Evolutionary conservation across 371 early-diverging fungal species (phyloP).

Genomic region (Phascolomyces articulosus): DNA sequence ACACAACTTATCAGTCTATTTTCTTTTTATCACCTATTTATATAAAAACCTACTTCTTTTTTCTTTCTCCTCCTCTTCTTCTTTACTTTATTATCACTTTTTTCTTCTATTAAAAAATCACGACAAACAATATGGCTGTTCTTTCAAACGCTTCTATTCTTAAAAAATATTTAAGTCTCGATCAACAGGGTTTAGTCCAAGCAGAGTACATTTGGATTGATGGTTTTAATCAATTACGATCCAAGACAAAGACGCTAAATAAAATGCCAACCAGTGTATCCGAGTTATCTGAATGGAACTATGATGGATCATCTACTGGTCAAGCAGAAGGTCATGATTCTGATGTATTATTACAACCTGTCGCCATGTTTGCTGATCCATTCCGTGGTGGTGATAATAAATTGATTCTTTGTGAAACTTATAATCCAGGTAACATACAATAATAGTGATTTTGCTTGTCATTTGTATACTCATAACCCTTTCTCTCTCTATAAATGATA

Average conservation of each 20-base stretch:
- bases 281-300: constrained; percentile 56
- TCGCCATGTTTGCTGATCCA: constrained; percentile 55
- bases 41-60: too few species aligned
- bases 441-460: too few species aligned
- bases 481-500: too few species aligned
- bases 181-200: constrained; percentile 42
- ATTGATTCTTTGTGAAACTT: constrained; percentile 17
- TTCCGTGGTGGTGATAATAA: constrained; percentile 55
- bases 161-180: constrained; percentile 38
- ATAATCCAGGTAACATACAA: constrained; percentile 24
- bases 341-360: constrained; percentile 47
- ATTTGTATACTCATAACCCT: too few species aligned
- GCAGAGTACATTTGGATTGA: constrained; percentile 60
- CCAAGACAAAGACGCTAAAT: constrained; percentile 45
- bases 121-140: constrained; percentile 8
- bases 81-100: neutral
- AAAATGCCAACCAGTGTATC: constrained; percentile 27
- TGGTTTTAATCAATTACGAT: constrained; percentile 36
- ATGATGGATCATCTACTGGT: constrained; percentile 54
- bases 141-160: constrained; percentile 7
- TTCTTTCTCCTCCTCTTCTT: neutral
- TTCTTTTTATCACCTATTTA: too few species aligned
- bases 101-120: neutral
- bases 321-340: constrained; percentile 50
- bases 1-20: too few species aligned